Evolutionary conservation across 768 basidiomycete species (phyloP), one percentile per base, ranked within the genome.

Genomic region (Podaxis sp.): DNA sequence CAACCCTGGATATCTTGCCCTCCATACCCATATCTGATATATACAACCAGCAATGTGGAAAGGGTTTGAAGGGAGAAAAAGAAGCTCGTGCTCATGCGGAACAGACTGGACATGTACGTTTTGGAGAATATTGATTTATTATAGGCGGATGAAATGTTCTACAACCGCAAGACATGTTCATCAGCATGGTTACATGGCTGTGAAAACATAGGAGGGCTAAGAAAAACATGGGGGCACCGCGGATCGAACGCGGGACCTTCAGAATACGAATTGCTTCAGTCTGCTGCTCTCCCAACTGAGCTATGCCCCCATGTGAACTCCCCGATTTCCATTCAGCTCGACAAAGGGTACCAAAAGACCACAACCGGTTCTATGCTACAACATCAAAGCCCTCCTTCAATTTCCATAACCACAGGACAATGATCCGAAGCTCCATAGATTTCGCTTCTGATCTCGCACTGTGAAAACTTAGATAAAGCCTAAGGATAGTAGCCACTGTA

Each of bases 61-160:
- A 86, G 66, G 94, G 92, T 0, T 74, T 98, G 64, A 95, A 89
- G 66, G 96, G 96, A 36, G 95, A 98, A 77, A 98, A 95, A 68
- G 95, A 87, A 62, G 96, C 96, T 1, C 84, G 91, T 37, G 82
- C 83, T 50, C 96, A 98, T 70, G 96, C 96, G 4, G 82, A 83
- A 67, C 78, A 85, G 72, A 97, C 94, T 0, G 93, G 95, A 0
- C 95, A 97, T 73, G 81, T 82, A 18, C 78, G 79, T 44, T 95
- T 95, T 65, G 92, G 91, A 63, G 93, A 93, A 69, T 94, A 88
- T 70, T 91, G 66, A 72, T 46, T 23, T 38, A 7, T 56, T 23
- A 7, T 42, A 5, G 32, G 32, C 9, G 32, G 32, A 32, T 32
- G 32, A 7, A 32, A 6, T 9, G 7, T 32, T 32, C 32, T 32